These are phyloP conservation scores for Lycium barbarum DNA, from an alignment of 257 asterid species.

Conservation along the genomic window DNA sequence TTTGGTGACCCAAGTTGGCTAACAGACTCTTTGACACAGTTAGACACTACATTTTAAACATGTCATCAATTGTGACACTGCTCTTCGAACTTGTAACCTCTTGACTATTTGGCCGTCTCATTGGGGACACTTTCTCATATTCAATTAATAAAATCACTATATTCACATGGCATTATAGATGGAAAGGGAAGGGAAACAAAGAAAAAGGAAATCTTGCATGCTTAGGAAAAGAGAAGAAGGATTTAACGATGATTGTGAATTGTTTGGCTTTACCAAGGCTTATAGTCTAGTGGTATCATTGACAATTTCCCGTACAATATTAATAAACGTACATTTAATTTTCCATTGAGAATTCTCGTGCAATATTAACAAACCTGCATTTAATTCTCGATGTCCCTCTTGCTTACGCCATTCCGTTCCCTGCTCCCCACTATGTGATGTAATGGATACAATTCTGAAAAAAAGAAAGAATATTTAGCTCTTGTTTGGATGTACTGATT, in stretches of 20 bases:
- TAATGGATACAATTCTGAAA: too few species aligned
- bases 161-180: too few species aligned
- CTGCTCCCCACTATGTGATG: too few species aligned
- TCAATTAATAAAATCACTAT: too few species aligned
- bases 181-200: too few species aligned
- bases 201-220: not conserved
- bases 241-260: not conserved
- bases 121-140: too few species aligned
- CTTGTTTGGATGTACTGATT: not conserved
- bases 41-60: too few species aligned
- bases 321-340: not conserved
- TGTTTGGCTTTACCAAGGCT: not conserved
- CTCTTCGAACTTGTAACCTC: too few species aligned
- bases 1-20: conserved; percentile 23
- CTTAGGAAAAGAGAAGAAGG: not conserved
- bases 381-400: not conserved
- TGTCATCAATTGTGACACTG: too few species aligned
- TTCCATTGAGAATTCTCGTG: not conserved
- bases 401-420: too few species aligned
- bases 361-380: not conserved
- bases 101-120: too few species aligned
- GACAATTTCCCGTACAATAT: not conserved
- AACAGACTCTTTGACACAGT: not conserved
- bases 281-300: not conserved
- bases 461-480: too few species aligned